Conservation (phyloP, 1,284 basidiomycete genomes). For the Ustilago bromivora region DNA sequence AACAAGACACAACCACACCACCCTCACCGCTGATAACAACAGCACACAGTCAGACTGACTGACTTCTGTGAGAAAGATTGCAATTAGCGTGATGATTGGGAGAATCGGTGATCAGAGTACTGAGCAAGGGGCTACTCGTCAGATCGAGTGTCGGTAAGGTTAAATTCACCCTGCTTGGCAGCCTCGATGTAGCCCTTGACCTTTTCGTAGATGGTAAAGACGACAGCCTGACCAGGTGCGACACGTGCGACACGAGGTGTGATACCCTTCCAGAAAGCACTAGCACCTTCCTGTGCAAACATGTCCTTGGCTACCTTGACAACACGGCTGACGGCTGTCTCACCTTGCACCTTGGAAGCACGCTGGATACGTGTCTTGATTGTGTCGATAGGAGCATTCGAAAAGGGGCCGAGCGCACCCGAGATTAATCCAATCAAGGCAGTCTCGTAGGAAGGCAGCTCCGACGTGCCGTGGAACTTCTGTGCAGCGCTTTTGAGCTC, state of each 20-base stretch:
- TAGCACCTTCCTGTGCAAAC: conserved; percentile 89
- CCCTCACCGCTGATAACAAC: neutral
- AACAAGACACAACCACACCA: neutral
- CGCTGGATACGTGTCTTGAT: conserved; percentile 92
- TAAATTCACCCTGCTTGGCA: conserved; percentile 62
- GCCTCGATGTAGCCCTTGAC: conserved; percentile 66
- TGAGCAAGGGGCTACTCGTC: conserved; percentile 49
- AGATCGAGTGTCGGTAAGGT: conserved; percentile 56
- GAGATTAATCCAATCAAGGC: conserved; percentile 94
- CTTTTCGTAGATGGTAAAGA: conserved; percentile 72
- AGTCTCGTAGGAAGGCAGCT: conserved; percentile 86
- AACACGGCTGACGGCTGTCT: conserved; percentile 81
- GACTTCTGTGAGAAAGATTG: conserved; percentile 3
- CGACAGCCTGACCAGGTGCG: conserved; percentile 78
- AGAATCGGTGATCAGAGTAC: neutral
- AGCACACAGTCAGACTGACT: neutral
- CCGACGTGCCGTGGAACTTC: conserved; percentile 74
- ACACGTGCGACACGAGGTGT: conserved; percentile 95
- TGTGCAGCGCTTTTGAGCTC: conserved; percentile 89
- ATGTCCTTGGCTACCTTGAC: conserved; percentile 85
- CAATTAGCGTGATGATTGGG: conserved; percentile 4
- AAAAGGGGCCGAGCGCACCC: conserved; percentile 95
- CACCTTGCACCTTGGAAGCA: conserved; percentile 80
- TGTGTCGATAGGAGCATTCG: conserved; percentile 96
- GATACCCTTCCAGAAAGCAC: conserved; percentile 86